These are phyloP conservation scores for Schwanniomyces occidentalis DNA, from an alignment of 805 yeast species.

Conservation along the genomic window DNA sequence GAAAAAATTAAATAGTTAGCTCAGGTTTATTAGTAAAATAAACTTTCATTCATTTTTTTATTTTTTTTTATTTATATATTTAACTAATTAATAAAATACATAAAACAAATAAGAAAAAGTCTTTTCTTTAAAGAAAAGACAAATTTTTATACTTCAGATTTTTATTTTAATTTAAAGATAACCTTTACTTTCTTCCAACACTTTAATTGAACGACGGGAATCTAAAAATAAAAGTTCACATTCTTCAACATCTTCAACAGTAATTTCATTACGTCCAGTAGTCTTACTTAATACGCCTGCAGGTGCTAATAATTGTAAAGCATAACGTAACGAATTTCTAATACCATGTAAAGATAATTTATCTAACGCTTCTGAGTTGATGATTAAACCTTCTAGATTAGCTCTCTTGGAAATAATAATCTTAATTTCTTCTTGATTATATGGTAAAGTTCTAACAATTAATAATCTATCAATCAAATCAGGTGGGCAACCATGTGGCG, in stretches of 20 bases:
- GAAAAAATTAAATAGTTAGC: conserved; percentile 23
- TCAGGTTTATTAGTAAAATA: too few species aligned
- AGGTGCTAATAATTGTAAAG: conserved; percentile 88
- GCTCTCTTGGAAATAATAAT: conserved; percentile 83
- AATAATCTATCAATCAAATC: conserved; percentile 90
- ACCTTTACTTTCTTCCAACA: conserved; percentile 52
- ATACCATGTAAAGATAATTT: conserved; percentile 72
- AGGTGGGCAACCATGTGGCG: conserved; percentile 97
- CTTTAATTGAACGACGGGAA: conserved; percentile 74
- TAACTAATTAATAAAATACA: conserved; percentile 5
- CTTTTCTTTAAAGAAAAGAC: not conserved
- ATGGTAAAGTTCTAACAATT: conserved; percentile 91
- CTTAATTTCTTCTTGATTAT: conserved; percentile 76
- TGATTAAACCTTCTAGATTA: conserved; percentile 67
- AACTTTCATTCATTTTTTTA: conserved; percentile 2
- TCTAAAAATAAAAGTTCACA: conserved; percentile 82
- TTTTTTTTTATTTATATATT: not conserved
- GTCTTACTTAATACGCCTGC: conserved; percentile 80
- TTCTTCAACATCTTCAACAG: conserved; percentile 75
- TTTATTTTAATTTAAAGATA: conserved; percentile 25
- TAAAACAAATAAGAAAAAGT: conserved; percentile 1
- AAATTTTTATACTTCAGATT: not conserved
- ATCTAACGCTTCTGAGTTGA: conserved; percentile 69
- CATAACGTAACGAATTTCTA: conserved; percentile 83
- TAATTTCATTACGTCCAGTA: conserved; percentile 67